A percentile compares a stretch with the other conserved stretches of the same genome.
Conservation (phyloP, 148 eudicot genomes). For the Euryodendron excelsum region DNA sequence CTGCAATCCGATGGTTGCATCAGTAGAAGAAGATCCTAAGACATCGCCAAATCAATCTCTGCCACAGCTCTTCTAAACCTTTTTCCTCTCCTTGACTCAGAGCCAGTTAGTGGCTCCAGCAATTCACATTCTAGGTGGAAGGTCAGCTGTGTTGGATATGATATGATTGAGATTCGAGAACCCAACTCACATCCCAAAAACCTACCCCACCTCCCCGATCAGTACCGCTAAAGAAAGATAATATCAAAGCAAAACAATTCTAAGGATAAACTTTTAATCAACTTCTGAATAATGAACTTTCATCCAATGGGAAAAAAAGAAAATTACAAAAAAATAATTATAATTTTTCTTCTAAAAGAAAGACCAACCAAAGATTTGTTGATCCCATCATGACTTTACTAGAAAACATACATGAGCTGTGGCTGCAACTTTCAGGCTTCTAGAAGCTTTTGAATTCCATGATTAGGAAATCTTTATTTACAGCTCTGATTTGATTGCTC, state of each 20-base stretch:
- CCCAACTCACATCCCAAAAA: background rate
- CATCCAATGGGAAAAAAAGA: background rate
- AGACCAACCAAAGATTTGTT: constrained; percentile 8
- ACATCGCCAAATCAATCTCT: background rate
- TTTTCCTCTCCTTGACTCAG: no score
- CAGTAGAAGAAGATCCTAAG: no score
- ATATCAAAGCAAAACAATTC: background rate
- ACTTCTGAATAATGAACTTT: background rate
- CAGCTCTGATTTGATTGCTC: background rate
- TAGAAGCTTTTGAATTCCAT: constrained; percentile 15
- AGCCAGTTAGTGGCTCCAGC: no score
- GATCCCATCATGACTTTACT: background rate
- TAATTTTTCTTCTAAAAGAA: no score
- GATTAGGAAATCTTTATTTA: constrained; percentile 1
- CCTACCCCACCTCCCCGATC: background rate
- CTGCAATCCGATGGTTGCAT: background rate
- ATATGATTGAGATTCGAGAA: background rate
- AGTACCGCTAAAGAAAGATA: no score
- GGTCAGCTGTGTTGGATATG: no score
- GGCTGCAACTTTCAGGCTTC: constrained; percentile 16
- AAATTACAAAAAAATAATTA: background rate
- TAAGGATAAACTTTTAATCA: background rate
- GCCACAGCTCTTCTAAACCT: no score
- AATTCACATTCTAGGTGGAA: no score
- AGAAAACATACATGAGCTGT: background rate